A percentile compares a stretch with the other conserved stretches of the same genome.
These are phyloP conservation scores for Dipteronia dyeriana DNA, from an alignment of 345 rosid genomes.

Conservation along the genomic window DNA sequence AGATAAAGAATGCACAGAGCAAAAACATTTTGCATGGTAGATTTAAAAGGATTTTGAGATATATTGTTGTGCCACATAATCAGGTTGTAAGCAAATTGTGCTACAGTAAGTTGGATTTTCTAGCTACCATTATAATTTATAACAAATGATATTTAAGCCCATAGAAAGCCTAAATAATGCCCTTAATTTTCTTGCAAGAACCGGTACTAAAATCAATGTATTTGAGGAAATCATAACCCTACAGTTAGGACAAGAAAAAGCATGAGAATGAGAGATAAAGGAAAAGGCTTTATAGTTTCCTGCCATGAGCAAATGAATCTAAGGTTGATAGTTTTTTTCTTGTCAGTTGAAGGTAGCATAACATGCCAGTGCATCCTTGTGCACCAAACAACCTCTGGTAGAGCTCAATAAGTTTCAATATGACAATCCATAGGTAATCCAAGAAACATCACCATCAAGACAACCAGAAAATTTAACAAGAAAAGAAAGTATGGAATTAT, in stretches of 20 bases:
- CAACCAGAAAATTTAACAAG: conserved; percentile 1
- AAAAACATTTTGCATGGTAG: background rate
- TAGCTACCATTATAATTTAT: background rate
- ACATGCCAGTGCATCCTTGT: background rate
- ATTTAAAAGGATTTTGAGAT: background rate
- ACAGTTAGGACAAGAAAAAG: background rate
- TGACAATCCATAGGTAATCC: background rate
- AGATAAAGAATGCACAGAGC: background rate
- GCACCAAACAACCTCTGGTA: background rate
- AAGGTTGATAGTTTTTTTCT: background rate
- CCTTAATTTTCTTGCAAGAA: background rate
- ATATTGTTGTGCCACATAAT: background rate
- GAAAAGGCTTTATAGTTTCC: background rate
- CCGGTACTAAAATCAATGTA: background rate
- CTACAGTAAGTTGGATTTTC: background rate
- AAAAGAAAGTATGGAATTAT: background rate
- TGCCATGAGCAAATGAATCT: background rate
- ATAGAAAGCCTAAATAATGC: background rate
- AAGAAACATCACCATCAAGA: conserved; percentile 9
- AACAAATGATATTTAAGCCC: background rate
- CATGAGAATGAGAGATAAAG: background rate
- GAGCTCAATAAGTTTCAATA: background rate
- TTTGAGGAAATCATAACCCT: background rate
- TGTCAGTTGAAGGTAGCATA: background rate
- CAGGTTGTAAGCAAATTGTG: background rate